Percentiles rank a stretch among this genome's conserved stretches.
Conservation (phyloP, 2,329 filamentous ascomycete species). For the Fusarium temperatum region DNA sequence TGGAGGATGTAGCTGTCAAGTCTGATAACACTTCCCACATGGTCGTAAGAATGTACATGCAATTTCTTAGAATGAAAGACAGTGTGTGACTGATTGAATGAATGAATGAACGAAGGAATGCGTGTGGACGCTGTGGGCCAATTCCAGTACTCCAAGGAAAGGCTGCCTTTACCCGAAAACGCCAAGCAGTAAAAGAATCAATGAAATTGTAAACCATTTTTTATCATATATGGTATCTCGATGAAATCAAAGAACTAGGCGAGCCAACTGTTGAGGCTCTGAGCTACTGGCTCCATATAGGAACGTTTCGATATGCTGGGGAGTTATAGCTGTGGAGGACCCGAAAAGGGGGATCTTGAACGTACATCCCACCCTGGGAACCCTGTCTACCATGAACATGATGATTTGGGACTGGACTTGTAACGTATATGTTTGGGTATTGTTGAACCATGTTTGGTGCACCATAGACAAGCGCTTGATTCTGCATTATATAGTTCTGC, state of each 20-base stretch:
- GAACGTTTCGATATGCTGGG: slow-evolving; percentile 62
- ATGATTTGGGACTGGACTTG: slow-evolving; percentile 10
- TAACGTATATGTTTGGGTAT: slow-evolving; percentile 31
- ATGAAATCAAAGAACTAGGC: slow-evolving; percentile 8
- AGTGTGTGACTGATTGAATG: background rate
- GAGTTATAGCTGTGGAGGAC: slow-evolving; percentile 68
- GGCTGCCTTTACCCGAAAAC: slow-evolving; percentile 31
- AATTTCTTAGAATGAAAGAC: slow-evolving; percentile 25
- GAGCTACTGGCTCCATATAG: slow-evolving; percentile 61
- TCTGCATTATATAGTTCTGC: slow-evolving; percentile 34
- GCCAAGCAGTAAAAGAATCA: slow-evolving; percentile 12
- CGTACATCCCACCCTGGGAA: slow-evolving; percentile 26
- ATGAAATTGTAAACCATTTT: slow-evolving; percentile 10
- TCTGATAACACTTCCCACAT: slow-evolving; percentile 8
- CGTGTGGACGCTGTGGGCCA: slow-evolving; percentile 36
- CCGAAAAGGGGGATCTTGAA: slow-evolving; percentile 54
- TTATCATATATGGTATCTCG: slow-evolving; percentile 34
- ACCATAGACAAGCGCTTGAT: slow-evolving; percentile 28
- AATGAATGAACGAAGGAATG: slow-evolving; percentile 6
- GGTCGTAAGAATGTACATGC: slow-evolving; percentile 14
- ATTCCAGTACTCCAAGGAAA: slow-evolving; percentile 16
- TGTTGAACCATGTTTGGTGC: slow-evolving; percentile 32
- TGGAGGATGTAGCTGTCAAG: background rate
- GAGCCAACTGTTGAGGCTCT: background rate
- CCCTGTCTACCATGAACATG: slow-evolving; percentile 15